Percentiles rank a stretch among this genome's conserved stretches.
Evolutionary conservation across 495 filamentous ascomycete species (phyloP).

Genomic region (Penicillium paxilli): DNA sequence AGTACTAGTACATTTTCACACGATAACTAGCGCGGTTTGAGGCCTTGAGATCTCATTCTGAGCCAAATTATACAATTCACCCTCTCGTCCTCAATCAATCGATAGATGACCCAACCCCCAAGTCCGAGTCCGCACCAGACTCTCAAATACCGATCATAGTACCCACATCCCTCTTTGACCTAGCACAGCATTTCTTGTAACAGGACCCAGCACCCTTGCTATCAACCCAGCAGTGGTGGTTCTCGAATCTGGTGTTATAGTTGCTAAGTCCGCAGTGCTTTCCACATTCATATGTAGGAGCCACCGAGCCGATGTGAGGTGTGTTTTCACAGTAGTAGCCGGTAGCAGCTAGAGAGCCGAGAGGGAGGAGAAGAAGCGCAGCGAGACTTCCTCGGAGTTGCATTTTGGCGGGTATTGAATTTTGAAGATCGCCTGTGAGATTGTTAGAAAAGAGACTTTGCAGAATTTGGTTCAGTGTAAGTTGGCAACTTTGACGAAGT

Average conservation of each 20-base stretch:
- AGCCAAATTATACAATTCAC: too few relatives aligned
- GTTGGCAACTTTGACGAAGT: too few relatives aligned
- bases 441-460: not conserved
- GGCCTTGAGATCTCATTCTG: too few relatives aligned
- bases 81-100: too few relatives aligned
- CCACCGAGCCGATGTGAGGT: not conserved
- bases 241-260: not conserved
- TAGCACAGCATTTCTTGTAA: not conserved
- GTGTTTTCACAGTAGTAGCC: conserved; percentile 1
- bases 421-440: not conserved
- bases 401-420: not conserved
- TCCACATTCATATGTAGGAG: not conserved
- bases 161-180: not conserved
- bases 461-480: not conserved
- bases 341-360: not conserved
- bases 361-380: not conserved
- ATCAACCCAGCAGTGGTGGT: conserved; percentile 1
- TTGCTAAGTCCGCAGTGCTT: not conserved
- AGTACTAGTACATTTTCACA: too few relatives aligned
- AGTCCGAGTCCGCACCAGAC: too few relatives aligned
- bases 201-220: not conserved
- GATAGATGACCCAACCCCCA: too few relatives aligned
- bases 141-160: too few relatives aligned
- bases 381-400: not conserved
- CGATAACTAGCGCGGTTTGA: too few relatives aligned